phyloP scores from a whole-genome alignment of 1,284 basidiomycete species.

The Ustilago hordei region DNA sequence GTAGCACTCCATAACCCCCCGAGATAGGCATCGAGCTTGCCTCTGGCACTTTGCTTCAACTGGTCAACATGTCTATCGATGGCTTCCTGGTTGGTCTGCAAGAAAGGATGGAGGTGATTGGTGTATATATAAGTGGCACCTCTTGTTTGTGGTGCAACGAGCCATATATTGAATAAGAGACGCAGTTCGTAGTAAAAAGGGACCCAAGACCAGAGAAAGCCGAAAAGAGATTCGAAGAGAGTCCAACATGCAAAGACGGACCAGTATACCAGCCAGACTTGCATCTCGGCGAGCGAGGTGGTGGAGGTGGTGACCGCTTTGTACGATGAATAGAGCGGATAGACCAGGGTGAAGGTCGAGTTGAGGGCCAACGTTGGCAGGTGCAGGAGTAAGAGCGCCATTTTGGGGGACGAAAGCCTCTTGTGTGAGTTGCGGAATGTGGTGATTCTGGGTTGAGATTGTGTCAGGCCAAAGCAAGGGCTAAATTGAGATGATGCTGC shows the following conservation, averaged over 20 bases:
- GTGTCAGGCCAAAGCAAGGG: not conserved
- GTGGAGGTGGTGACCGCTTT: conserved; percentile 53
- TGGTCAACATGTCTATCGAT: conserved; percentile 80
- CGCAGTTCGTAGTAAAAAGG: conserved; percentile 61
- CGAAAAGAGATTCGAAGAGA: conserved; percentile 53
- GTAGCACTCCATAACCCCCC: conserved; percentile 28
- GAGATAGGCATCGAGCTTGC: conserved; percentile 15
- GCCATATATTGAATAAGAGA: conserved; percentile 63
- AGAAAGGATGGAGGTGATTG: conserved; percentile 81
- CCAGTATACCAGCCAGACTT: conserved; percentile 67
- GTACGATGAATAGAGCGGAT: conserved; percentile 63
- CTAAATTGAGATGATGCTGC: too few relatives aligned
- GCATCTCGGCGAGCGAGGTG: conserved; percentile 61
- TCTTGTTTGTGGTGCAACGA: conserved; percentile 64
- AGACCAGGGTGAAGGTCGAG: conserved; percentile 49
- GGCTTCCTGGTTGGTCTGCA: conserved; percentile 79
- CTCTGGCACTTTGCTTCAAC: conserved; percentile 32
- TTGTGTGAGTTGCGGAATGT: not conserved
- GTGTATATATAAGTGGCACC: conserved; percentile 84
- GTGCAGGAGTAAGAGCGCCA: conserved; percentile 54
- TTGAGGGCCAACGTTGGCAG: conserved; percentile 56
- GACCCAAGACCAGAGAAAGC: conserved; percentile 65
- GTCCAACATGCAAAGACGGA: conserved; percentile 55
- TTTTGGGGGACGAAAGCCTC: not conserved
- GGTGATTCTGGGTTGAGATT: not conserved